These are phyloP conservation scores for Metarhizium humberi DNA, from an alignment of 2,329 filamentous ascomycete species.

Conservation along the genomic window DNA sequence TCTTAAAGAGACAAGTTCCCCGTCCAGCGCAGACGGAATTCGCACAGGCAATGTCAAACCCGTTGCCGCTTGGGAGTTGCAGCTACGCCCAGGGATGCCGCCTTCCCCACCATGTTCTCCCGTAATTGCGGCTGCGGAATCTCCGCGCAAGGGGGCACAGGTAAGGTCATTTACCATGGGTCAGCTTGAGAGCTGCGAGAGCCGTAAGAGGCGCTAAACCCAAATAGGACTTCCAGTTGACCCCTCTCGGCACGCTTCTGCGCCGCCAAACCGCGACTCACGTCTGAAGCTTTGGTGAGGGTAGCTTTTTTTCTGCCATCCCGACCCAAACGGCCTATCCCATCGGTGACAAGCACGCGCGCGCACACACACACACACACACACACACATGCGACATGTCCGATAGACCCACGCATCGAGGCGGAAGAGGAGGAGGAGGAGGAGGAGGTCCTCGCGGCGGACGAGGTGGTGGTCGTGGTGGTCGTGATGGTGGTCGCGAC, in stretches of 20 bases:
- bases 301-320: not conserved
- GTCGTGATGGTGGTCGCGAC: slow-evolving; percentile 26
- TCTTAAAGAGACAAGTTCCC: too few species aligned
- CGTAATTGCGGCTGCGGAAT: too few species aligned
- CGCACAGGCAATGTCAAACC: too few species aligned
- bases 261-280: slow-evolving; percentile 1
- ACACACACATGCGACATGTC: slow-evolving; percentile 31
- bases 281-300: not conserved
- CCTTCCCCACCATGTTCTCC: too few species aligned
- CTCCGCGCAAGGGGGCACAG: too few species aligned
- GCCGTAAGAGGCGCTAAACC: not conserved
- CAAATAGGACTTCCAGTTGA: not conserved
- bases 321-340: not conserved
- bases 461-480: slow-evolving; percentile 32
- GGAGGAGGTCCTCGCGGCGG: slow-evolving; percentile 27
- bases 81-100: too few species aligned
- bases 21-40: too few species aligned
- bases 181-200: not conserved
- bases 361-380: slow-evolving; percentile 3
- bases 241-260: not conserved
- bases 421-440: slow-evolving; percentile 31
- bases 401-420: slow-evolving; percentile 39
- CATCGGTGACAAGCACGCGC: not conserved
- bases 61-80: too few species aligned
- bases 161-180: too few species aligned